phyloP scores from a whole-genome alignment of 2,329 filamentous ascomycete species.

The Ceratocystis alfenasii region DNA sequence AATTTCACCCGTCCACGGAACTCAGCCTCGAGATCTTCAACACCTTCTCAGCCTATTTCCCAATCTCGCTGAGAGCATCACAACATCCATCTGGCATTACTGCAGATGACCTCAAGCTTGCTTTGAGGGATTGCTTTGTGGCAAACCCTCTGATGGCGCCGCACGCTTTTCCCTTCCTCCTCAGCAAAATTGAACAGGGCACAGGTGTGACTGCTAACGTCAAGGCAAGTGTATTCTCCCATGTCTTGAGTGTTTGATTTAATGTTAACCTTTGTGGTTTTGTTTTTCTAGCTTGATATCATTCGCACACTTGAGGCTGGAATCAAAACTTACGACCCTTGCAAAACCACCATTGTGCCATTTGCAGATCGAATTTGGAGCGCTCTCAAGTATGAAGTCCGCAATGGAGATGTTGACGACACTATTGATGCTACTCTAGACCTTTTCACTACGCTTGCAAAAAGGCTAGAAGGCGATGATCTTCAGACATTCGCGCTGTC shows the following conservation, averaged over 20 bases:
- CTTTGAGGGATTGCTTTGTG: constrained; percentile 43
- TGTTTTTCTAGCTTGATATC: constrained; percentile 38
- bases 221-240: constrained; percentile 33
- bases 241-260: too few relatives aligned
- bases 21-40: constrained; percentile 41
- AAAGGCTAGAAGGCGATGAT: constrained; percentile 34
- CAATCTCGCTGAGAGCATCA: constrained; percentile 44
- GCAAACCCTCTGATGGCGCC: constrained; percentile 37
- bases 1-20: constrained; percentile 36
- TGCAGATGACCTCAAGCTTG: constrained; percentile 43
- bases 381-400: constrained; percentile 51
- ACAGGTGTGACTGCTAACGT: constrained; percentile 47
- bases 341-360: constrained; percentile 38
- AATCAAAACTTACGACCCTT: constrained; percentile 37
- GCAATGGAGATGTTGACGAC: constrained; percentile 48
- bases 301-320: constrained; percentile 45
- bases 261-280: not conserved
- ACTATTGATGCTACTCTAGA: constrained; percentile 45
- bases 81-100: constrained; percentile 41
- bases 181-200: constrained; percentile 47
- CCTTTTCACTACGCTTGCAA: constrained; percentile 40
- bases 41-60: constrained; percentile 48
- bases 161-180: constrained; percentile 41
- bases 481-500: constrained; percentile 37
- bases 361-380: constrained; percentile 43